Percentiles rank a stretch among this genome's conserved stretches.
Evolutionary conservation across 139 green algal species (phyloP).

Genomic region (Pleodorina starrii): DNA sequence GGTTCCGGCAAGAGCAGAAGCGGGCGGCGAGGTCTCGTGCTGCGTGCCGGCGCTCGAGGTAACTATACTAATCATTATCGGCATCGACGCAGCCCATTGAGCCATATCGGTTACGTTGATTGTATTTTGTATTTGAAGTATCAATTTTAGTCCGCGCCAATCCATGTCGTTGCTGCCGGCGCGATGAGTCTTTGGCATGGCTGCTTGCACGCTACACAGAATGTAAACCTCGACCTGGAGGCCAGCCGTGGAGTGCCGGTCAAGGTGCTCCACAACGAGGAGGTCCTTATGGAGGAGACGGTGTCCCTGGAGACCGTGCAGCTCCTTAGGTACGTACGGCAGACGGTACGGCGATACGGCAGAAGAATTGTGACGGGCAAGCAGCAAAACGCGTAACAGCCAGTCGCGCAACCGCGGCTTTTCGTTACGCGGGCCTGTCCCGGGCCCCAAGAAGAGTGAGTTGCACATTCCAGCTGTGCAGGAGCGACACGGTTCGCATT

Average conservation of each 20-base stretch:
- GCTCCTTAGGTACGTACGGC: constrained; percentile 22
- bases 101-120: background rate
- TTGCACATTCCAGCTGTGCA: no score
- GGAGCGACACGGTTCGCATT: no score
- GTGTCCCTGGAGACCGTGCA: constrained; percentile 18
- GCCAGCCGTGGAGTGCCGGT: background rate
- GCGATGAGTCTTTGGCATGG: background rate
- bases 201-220: background rate
- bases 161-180: background rate
- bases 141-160: background rate
- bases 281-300: constrained; percentile 1
- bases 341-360: no score
- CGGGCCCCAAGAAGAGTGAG: no score
- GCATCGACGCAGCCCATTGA: background rate
- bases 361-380: no score
- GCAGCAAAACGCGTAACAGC: no score
- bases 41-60: constrained; percentile 35
- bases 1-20: constrained; percentile 18
- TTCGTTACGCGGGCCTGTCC: no score
- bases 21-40: constrained; percentile 32
- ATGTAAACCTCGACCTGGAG: constrained; percentile 15
- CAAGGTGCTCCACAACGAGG: constrained; percentile 12
- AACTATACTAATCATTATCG: background rate
- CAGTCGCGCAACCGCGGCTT: no score
- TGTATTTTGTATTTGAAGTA: background rate